A percentile compares a stretch with the other conserved stretches of the same genome.
Evolutionary conservation across 176 grass and related monocot species (phyloP).

Genomic region (Triticum urartu): DNA sequence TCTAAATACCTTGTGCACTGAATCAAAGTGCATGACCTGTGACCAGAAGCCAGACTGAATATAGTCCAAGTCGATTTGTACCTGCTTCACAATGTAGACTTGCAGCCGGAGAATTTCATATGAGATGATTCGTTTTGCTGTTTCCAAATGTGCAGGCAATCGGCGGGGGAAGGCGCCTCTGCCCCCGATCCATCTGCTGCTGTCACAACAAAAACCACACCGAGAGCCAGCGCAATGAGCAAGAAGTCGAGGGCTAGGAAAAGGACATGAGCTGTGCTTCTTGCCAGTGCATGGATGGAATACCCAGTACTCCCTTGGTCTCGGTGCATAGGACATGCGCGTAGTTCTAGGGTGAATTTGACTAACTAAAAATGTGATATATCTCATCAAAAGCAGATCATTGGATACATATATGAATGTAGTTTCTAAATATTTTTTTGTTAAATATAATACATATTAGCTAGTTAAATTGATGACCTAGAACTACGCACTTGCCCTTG

Average conservation of each 20-base stretch:
- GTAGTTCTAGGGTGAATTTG: no score
- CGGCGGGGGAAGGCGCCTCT: background rate
- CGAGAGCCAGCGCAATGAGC: slow-evolving; percentile 11
- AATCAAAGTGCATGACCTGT: background rate
- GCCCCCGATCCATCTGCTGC: background rate
- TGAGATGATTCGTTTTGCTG: background rate
- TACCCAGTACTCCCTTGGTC: no score
- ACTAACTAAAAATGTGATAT: no score
- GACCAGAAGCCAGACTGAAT: background rate
- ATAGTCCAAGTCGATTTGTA: background rate
- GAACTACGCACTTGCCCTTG: no score
- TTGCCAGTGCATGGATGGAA: background rate
- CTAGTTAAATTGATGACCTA: no score
- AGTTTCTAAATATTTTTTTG: no score
- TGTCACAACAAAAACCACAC: background rate
- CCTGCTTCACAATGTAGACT: background rate
- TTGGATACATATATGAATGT: no score
- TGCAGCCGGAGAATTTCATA: background rate
- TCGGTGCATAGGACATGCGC: no score
- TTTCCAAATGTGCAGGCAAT: background rate
- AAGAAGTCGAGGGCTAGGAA: slow-evolving; percentile 13
- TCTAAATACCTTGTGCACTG: background rate
- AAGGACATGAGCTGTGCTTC: background rate
- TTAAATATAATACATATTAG: no score
- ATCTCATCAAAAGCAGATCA: no score